These are phyloP conservation scores for Trypanosoma melophagium DNA, from an alignment of 208 protist genomes.

Conservation along the genomic window DNA sequence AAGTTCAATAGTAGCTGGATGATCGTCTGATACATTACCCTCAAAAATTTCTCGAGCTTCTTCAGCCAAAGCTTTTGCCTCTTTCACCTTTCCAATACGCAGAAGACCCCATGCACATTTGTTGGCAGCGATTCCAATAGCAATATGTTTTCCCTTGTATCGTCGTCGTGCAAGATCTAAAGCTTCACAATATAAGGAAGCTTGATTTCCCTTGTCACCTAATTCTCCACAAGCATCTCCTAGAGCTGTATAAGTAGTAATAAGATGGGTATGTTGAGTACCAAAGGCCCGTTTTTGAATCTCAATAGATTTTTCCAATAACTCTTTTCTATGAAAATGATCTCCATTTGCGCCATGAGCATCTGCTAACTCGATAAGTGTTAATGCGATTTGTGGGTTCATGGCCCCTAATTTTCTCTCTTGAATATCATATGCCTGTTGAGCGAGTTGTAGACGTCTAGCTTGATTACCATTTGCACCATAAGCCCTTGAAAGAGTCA, in stretches of 20 bases:
- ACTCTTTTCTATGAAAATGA: slow-evolving; percentile 62
- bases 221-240: slow-evolving; percentile 70
- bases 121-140: slow-evolving; percentile 53
- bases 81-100: slow-evolving; percentile 41
- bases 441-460: slow-evolving; percentile 60
- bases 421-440: slow-evolving; percentile 70
- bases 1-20: slow-evolving; percentile 49
- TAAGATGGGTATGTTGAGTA: slow-evolving; percentile 65
- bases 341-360: slow-evolving; percentile 69
- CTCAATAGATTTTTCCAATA: slow-evolving; percentile 73
- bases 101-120: slow-evolving; percentile 63
- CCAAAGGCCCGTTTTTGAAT: slow-evolving; percentile 84
- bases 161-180: slow-evolving; percentile 63
- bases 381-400: slow-evolving; percentile 81
- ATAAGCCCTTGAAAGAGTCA: slow-evolving; percentile 67
- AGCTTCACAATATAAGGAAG: slow-evolving; percentile 72
- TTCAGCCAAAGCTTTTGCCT: slow-evolving; percentile 41
- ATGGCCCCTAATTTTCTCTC: slow-evolving; percentile 62
- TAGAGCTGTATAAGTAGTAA: slow-evolving; percentile 71
- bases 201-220: slow-evolving; percentile 49
- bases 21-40: slow-evolving; percentile 45
- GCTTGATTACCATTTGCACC: slow-evolving; percentile 53
- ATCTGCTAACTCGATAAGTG: slow-evolving; percentile 66
- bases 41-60: slow-evolving; percentile 58
- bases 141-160: slow-evolving; percentile 63